Conservation (phyloP, 805 yeast species). For the Wickerhamomyces bisporus region DNA sequence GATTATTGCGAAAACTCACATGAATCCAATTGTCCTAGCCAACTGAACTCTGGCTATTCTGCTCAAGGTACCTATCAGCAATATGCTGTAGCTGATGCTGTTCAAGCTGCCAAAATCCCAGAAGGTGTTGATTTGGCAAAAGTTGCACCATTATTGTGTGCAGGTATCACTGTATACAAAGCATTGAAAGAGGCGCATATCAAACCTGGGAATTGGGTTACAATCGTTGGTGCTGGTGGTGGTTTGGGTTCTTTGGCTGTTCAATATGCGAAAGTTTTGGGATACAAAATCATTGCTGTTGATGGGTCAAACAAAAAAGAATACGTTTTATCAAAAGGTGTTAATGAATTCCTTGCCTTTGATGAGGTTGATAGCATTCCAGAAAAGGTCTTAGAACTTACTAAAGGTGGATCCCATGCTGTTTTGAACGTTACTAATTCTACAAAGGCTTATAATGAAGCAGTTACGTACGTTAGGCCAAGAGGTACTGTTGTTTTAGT, state of each 20-base stretch:
- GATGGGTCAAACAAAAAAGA: slow-evolving; percentile 57
- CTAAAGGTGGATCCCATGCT: slow-evolving; percentile 66
- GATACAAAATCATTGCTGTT: slow-evolving; percentile 57
- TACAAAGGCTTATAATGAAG: slow-evolving; percentile 50
- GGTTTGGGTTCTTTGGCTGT: slow-evolving; percentile 68
- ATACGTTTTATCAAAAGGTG: slow-evolving; percentile 47
- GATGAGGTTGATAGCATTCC: slow-evolving; percentile 44
- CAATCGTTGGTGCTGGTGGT: slow-evolving; percentile 70
- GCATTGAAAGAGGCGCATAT: slow-evolving; percentile 71
- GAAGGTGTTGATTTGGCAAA: slow-evolving; percentile 61
- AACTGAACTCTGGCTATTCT: slow-evolving; percentile 72
- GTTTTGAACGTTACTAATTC: slow-evolving; percentile 63
- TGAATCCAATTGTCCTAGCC: slow-evolving; percentile 60
- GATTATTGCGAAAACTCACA: slow-evolving; percentile 45
- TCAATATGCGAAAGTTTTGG: slow-evolving; percentile 70
- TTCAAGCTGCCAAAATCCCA: slow-evolving; percentile 75
- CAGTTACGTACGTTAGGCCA: slow-evolving; percentile 52
- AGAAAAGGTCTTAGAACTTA: slow-evolving; percentile 4
- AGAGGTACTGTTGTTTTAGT: slow-evolving; percentile 62
- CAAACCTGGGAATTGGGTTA: slow-evolving; percentile 62
- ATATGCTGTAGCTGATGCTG: slow-evolving; percentile 77
- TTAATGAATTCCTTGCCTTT: slow-evolving; percentile 52
- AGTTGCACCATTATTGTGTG: slow-evolving; percentile 76
- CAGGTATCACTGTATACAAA: slow-evolving; percentile 84
- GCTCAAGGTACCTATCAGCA: slow-evolving; percentile 85